These are phyloP conservation scores for Millerozyma acaciae DNA, from an alignment of 805 yeast genomes.

Conservation along the genomic window DNA sequence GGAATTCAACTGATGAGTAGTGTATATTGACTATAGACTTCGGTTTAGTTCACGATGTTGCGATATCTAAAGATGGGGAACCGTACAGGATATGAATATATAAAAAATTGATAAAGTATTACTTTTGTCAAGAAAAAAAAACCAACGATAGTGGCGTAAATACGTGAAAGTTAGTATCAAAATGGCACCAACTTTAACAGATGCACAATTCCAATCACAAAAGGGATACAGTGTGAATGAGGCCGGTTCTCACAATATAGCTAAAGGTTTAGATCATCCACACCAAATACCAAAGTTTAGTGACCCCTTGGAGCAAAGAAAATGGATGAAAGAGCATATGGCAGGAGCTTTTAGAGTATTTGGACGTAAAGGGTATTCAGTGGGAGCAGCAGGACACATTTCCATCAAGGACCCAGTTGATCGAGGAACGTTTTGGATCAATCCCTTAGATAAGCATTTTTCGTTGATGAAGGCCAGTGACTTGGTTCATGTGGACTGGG, in stretches of 20 bases:
- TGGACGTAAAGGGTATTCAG: conserved; percentile 71
- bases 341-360: conserved; percentile 83
- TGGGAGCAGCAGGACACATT: conserved; percentile 83
- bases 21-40: too few species aligned
- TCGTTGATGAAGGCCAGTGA: conserved; percentile 36
- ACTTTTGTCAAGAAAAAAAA: too few species aligned
- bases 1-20: too few species aligned
- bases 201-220: background rate
- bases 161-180: too few species aligned
- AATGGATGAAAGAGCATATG: conserved; percentile 64
- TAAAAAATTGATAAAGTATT: too few species aligned
- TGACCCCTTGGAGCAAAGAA: conserved; percentile 45
- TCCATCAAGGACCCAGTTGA: conserved; percentile 80
- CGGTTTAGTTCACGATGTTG: too few species aligned
- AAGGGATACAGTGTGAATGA: conserved; percentile 40
- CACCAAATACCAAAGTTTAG: conserved; percentile 48
- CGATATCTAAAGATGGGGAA: too few species aligned
- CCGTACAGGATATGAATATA: too few species aligned
- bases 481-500: conserved; percentile 35
- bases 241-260: conserved; percentile 58
- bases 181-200: conserved; percentile 2
- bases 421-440: conserved; percentile 82
- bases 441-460: conserved; percentile 78
- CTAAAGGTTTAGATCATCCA: conserved; percentile 51
- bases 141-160: too few species aligned